These are phyloP conservation scores for Oryza glaberrima DNA, from an alignment of 176 grass and related monocot species.

Conservation along the genomic window DNA sequence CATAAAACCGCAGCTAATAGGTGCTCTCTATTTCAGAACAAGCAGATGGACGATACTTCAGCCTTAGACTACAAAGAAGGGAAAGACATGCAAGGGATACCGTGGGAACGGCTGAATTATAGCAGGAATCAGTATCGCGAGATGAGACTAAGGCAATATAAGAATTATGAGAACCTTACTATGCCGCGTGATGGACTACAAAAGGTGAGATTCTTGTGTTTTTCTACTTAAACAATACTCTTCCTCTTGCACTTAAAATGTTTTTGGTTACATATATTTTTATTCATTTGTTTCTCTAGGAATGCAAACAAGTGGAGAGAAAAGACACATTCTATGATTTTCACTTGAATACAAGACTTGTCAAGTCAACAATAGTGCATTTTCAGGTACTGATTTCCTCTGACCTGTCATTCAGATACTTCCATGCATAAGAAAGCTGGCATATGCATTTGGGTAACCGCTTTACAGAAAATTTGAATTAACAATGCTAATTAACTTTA, in stretches of 20 bases:
- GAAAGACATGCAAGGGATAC: conserved; percentile 70
- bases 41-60: conserved; percentile 35
- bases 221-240: neutral
- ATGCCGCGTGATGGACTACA: conserved; percentile 4
- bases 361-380: conserved; percentile 85
- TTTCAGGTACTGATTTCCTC: conserved; percentile 76
- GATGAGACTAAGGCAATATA: conserved; percentile 62
- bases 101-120: conserved; percentile 65
- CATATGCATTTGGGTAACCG: neutral
- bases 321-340: conserved; percentile 75
- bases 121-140: conserved; percentile 55
- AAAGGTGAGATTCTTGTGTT: conserved; percentile 5
- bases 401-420: conserved; percentile 2
- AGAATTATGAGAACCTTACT: conserved; percentile 50
- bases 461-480: neutral
- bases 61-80: conserved; percentile 38
- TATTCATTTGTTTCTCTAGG: conserved; percentile 40
- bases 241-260: neutral
- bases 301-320: conserved; percentile 51
- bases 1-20: neutral
- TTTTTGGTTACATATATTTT: neutral
- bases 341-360: conserved; percentile 76
- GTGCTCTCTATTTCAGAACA: neutral
- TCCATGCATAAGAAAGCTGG: neutral
- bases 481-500: neutral